phyloP scores from a whole-genome alignment of 2,329 filamentous ascomycete species.

The Fusarium brachygibbosum region DNA sequence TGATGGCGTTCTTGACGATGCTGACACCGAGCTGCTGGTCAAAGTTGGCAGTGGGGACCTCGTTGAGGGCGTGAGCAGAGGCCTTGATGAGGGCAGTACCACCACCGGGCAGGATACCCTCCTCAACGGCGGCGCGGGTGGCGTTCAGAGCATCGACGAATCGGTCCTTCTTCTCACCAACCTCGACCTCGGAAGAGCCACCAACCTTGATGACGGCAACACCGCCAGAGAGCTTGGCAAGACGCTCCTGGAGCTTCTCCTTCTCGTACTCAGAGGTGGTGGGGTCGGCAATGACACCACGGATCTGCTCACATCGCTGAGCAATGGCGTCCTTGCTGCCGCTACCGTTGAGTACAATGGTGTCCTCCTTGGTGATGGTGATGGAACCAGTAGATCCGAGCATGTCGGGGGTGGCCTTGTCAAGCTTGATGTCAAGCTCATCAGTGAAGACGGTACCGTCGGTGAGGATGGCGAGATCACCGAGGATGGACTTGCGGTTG shows the following conservation, averaged over 20 bases:
- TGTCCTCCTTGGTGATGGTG: conserved; percentile 99
- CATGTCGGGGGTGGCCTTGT: conserved; percentile 96
- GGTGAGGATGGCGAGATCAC: conserved; percentile 94
- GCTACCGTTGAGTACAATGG: conserved; percentile 97
- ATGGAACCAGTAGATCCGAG: conserved; percentile 97
- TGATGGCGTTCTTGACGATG: conserved; percentile 99
- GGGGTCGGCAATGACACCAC: conserved; percentile 93
- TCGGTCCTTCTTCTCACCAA: conserved; percentile 99
- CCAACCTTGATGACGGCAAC: conserved; percentile 99
- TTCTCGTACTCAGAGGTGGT: conserved; percentile 99
- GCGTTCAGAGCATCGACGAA: conserved; percentile 99
- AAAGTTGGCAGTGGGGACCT: conserved; percentile 93
- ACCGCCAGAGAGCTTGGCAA: conserved; percentile 98
- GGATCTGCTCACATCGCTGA: conserved; percentile 99
- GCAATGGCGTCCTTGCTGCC: conserved; percentile 93
- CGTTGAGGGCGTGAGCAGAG: conserved; percentile 85
- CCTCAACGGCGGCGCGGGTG: conserved; percentile 97
- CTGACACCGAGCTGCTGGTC: conserved; percentile 98
- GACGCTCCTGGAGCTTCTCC: conserved; percentile 99
- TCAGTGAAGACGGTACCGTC: conserved; percentile 98
- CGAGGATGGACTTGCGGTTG: conserved; percentile 99
- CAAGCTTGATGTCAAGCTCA: conserved; percentile 98
- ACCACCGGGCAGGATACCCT: conserved; percentile 98
- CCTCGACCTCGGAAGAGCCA: conserved; percentile 97
- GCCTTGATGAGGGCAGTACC: conserved; percentile 99